phyloP scores from a whole-genome alignment of 2,329 filamentous ascomycete species.

The Talaromyces piceae region DNA sequence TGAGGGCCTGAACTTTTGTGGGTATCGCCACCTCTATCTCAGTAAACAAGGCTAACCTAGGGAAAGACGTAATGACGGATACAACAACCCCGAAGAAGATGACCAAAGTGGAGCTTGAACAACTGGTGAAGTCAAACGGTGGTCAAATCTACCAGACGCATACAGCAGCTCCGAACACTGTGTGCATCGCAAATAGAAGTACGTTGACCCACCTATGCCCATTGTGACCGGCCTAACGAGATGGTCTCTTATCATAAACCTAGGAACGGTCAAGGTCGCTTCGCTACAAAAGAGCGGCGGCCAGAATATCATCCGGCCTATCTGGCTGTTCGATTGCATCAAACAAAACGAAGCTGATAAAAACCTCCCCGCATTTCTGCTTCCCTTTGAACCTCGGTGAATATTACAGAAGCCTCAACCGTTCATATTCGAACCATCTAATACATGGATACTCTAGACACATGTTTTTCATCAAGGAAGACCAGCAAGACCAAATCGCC shows the following conservation, averaged over 20 bases:
- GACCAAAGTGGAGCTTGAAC: slow-evolving; percentile 70
- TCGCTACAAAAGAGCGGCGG: slow-evolving; percentile 67
- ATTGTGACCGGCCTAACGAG: background rate
- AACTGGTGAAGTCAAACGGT: slow-evolving; percentile 73
- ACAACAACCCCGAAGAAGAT: slow-evolving; percentile 62
- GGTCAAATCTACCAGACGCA: slow-evolving; percentile 71
- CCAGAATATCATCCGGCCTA: slow-evolving; percentile 66
- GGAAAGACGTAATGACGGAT: slow-evolving; percentile 64
- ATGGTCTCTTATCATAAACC: background rate
- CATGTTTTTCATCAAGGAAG: slow-evolving; percentile 61
- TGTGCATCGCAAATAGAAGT: slow-evolving; percentile 73
- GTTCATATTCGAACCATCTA: slow-evolving; percentile 13
- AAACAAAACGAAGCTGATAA: slow-evolving; percentile 49
- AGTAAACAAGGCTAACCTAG: background rate
- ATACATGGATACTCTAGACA: slow-evolving; percentile 47
- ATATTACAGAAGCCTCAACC: background rate
- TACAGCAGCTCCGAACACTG: slow-evolving; percentile 52
- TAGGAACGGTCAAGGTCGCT: slow-evolving; percentile 65
- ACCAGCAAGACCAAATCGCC: slow-evolving; percentile 47
- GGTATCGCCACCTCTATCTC: slow-evolving; percentile 10
- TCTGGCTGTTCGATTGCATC: slow-evolving; percentile 79
- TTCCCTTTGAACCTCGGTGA: slow-evolving; percentile 56
- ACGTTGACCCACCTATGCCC: slow-evolving; percentile 11
- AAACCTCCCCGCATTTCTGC: slow-evolving; percentile 47
- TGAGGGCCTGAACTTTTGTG: slow-evolving; percentile 66